phyloP scores from a whole-genome alignment of 2,329 filamentous ascomycete genomes.

The Clarireedia sp. region DNA sequence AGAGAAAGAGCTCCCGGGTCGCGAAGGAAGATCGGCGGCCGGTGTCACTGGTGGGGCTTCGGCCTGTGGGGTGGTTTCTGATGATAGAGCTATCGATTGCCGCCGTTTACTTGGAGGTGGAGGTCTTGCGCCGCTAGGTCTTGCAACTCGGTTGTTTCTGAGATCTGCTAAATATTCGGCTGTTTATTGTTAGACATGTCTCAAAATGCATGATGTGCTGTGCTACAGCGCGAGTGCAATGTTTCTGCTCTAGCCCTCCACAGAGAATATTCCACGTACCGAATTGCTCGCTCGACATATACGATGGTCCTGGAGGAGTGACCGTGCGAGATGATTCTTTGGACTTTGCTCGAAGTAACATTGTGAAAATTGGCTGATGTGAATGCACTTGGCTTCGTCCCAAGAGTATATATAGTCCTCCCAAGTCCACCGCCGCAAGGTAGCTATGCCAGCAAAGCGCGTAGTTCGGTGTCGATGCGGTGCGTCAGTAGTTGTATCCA shows the following conservation, averaged over 20 bases:
- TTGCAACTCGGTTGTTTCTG: constrained; percentile 56
- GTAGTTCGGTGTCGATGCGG: constrained; percentile 4
- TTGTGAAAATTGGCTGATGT: constrained; percentile 4
- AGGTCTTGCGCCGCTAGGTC: constrained; percentile 65
- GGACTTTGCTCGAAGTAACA: constrained; percentile 27
- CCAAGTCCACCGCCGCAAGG: background rate
- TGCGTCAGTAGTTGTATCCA: constrained; percentile 2
- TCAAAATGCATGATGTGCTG: background rate
- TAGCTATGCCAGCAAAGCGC: background rate
- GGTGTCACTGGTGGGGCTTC: constrained; percentile 13
- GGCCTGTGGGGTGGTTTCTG: constrained; percentile 2
- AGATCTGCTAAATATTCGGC: constrained; percentile 65
- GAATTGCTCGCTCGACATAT: constrained; percentile 62
- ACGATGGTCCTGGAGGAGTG: constrained; percentile 52
- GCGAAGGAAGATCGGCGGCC: constrained; percentile 17
- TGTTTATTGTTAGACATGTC: constrained; percentile 31
- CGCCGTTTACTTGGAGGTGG: constrained; percentile 37
- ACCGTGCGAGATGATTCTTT: constrained; percentile 41
- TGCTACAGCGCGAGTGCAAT: background rate
- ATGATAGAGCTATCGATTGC: constrained; percentile 30
- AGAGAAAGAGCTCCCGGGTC: constrained; percentile 24
- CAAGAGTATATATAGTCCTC: background rate
- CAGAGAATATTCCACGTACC: constrained; percentile 37
- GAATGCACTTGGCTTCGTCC: background rate
- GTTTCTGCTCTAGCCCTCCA: background rate